Base-by-base conservation (phyloP, 352 stramenopile genomes). In the Plasmopara viticola region DNA sequence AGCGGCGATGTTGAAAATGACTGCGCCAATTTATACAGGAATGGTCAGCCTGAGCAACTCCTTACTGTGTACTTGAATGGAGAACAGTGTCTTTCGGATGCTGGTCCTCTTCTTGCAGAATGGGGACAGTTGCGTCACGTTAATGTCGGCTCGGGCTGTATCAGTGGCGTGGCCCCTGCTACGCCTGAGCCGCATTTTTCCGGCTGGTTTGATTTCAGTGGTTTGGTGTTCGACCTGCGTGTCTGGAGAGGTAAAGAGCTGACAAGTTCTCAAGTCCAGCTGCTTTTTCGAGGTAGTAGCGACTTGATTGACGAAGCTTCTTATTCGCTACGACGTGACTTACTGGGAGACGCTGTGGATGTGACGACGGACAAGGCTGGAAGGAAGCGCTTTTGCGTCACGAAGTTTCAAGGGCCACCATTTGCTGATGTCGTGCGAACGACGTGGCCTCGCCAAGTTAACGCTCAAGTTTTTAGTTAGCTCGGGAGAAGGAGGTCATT, bases 201-300 rank as follows among this genome's bases (percentile, higher is more conserved):
- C 3, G 75, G 75, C 35, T 89, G 78, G 78, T 87, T 85, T 45
- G 76, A 72, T 37, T 89, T 87, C 35, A 84, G 75, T 39, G 76
- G 78, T 5, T 60, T 89, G 8, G 62, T 89, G 6, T 62, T 78
- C 49, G 78, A 89, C 30, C 55, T 78, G 29, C 58, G 64, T 2
- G 57, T 85, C 40, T 89, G 78, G 78, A 64, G 69, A 38, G 59
- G 59, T 13, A 58, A 64, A 42, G 65, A 71, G 44, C 56, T 89
- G 33, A 59, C 54, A 14, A 72, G 78, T 6, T 20, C 72, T 14
- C 67, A 84, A 9, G 64, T 84, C 0, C 72, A 84, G 38, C 70
- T 79, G 47, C 63, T 89, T n/a, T 86, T 83, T 56, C 76, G 75
- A 13, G 78, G 78, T 9, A 69, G 67, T 14, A 56, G 44, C 6